A percentile compares a stretch with the other conserved stretches of the same genome.
Evolutionary conservation across 2,329 filamentous ascomycete species (phyloP).

Genomic region (Penicillium psychrosexuale): DNA sequence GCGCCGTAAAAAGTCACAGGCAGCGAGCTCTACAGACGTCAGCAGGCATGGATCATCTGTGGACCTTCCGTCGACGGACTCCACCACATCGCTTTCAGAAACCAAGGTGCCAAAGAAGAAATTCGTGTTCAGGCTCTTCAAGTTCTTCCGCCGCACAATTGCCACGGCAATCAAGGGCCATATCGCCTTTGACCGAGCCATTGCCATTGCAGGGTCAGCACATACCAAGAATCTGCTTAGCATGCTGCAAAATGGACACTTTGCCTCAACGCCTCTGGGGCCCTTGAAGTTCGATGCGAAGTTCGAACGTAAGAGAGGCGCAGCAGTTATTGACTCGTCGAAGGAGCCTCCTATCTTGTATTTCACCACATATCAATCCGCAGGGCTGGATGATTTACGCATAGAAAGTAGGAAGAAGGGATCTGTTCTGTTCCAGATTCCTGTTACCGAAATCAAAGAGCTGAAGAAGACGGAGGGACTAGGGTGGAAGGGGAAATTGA

Average conservation of each 20-base stretch:
- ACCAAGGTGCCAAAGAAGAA: constrained; percentile 33
- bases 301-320: constrained; percentile 67
- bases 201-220: constrained; percentile 60
- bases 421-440: constrained; percentile 65
- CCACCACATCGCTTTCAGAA: constrained; percentile 1
- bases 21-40: constrained; percentile 48
- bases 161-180: constrained; percentile 69
- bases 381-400: constrained; percentile 43
- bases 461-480: constrained; percentile 76
- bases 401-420: constrained; percentile 51
- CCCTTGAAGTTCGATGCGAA: constrained; percentile 75
- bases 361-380: constrained; percentile 51
- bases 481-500: constrained; percentile 79
- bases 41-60: constrained; percentile 43
- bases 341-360: constrained; percentile 50
- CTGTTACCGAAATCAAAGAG: constrained; percentile 68
- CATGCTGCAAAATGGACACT: constrained; percentile 55
- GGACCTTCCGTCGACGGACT: neutral
- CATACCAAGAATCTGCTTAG: constrained; percentile 70
- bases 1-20: constrained; percentile 48
- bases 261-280: constrained; percentile 51
- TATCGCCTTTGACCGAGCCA: constrained; percentile 68
- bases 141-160: constrained; percentile 66
- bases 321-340: constrained; percentile 60
- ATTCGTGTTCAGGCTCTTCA: constrained; percentile 52